Conservation (phyloP, 352 stramenopile genomes). For the Pythium vanterpoolii region DNA sequence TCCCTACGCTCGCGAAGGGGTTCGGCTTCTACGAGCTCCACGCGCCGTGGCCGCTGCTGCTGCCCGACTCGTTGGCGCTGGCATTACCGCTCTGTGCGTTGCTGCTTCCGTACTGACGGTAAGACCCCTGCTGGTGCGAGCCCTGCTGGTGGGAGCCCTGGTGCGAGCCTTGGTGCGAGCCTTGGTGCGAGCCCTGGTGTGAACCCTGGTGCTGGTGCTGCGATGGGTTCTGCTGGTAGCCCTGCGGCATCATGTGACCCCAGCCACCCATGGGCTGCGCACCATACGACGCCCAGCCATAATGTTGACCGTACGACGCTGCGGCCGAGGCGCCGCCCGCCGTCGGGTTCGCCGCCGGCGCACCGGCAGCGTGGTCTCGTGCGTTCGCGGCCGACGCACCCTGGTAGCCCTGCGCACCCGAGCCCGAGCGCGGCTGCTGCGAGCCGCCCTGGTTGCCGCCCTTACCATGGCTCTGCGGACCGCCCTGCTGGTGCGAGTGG, state of each 20-base stretch:
- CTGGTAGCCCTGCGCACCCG: slow-evolving; percentile 56
- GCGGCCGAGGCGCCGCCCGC: slow-evolving; percentile 27
- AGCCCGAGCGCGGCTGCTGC: slow-evolving; percentile 61
- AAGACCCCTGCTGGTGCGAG: slow-evolving; percentile 63
- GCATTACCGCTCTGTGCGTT: slow-evolving; percentile 33
- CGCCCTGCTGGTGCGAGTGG: slow-evolving; percentile 40
- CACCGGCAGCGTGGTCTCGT: slow-evolving; percentile 57
- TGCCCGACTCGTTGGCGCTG: slow-evolving; percentile 40
- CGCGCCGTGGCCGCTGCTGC: slow-evolving; percentile 40
- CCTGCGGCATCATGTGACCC: slow-evolving; percentile 82
- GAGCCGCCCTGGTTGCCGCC: slow-evolving; percentile 33
- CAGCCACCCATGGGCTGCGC: slow-evolving; percentile 70
- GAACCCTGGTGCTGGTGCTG: slow-evolving; percentile 56
- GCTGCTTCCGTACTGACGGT: slow-evolving; percentile 71
- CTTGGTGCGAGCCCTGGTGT: slow-evolving; percentile 66
- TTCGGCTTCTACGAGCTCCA: slow-evolving; percentile 68
- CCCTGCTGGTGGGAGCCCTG: slow-evolving; percentile 20
- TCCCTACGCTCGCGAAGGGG: no score
- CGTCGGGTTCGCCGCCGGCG: slow-evolving; percentile 62
- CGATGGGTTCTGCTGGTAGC: slow-evolving; percentile 72
- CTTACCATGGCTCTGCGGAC: slow-evolving; percentile 68
- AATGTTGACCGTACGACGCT: slow-evolving; percentile 69
- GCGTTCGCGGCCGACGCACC: slow-evolving; percentile 30
- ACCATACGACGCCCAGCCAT: slow-evolving; percentile 79
- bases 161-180: slow-evolving; percentile 38